Percentiles rank a stretch among this genome's conserved stretches.
phyloP scores from a whole-genome alignment of 2,329 filamentous ascomycete species.

The Didymella pomorum region DNA sequence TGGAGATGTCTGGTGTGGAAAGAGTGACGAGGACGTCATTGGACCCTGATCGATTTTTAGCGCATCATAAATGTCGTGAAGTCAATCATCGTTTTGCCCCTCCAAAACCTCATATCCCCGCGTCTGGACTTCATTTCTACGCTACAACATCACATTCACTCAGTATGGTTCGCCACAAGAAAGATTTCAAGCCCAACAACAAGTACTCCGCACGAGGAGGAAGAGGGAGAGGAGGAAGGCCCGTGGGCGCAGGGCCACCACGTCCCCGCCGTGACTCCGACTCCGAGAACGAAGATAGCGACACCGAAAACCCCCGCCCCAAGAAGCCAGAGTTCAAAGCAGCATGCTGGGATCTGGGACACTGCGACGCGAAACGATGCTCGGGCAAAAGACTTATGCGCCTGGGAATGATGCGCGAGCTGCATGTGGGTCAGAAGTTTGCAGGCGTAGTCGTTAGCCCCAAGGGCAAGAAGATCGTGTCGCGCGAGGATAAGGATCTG shows the following conservation, averaged over 20 bases:
- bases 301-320: slow-evolving; percentile 39
- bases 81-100: slow-evolving; percentile 31
- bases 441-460: slow-evolving; percentile 93
- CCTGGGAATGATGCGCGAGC: slow-evolving; percentile 89
- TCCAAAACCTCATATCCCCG: slow-evolving; percentile 21
- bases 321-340: slow-evolving; percentile 77
- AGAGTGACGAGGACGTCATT: slow-evolving; percentile 20
- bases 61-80: slow-evolving; percentile 33
- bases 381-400: slow-evolving; percentile 95
- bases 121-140: background rate
- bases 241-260: slow-evolving; percentile 65
- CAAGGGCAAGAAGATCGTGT: slow-evolving; percentile 86
- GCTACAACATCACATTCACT: background rate
- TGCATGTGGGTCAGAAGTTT: slow-evolving; percentile 91
- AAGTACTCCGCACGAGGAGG: slow-evolving; percentile 63
- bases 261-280: slow-evolving; percentile 46
- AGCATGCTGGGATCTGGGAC: slow-evolving; percentile 96
- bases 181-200: slow-evolving; percentile 80
- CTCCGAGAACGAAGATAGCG: slow-evolving; percentile 32
- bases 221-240: slow-evolving; percentile 35
- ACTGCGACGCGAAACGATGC: slow-evolving; percentile 96
- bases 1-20: no score
- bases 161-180: slow-evolving; percentile 93
- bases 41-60: slow-evolving; percentile 13
- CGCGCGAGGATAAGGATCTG: slow-evolving; percentile 80